A percentile compares a stretch with the other conserved stretches of the same genome.
Conservation (phyloP, 2,329 filamentous ascomycete genomes). For the Calonectria crousiana region DNA sequence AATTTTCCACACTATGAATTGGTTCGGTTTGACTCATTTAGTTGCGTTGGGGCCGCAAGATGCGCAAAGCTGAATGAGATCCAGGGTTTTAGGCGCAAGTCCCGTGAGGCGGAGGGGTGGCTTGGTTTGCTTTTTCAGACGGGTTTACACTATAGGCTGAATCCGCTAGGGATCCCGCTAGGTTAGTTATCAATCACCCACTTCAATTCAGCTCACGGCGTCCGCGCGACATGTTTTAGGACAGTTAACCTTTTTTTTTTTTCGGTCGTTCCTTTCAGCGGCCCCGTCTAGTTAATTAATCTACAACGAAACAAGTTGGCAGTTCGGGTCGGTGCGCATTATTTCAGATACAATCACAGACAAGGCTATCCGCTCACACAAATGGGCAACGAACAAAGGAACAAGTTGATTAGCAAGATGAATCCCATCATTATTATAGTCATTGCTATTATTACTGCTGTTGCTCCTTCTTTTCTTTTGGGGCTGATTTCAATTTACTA, state of each 20-base stretch:
- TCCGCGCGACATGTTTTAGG: background rate
- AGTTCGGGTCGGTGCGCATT: background rate
- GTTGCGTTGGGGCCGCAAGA: background rate
- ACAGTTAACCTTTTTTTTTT: background rate
- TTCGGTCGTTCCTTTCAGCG: background rate
- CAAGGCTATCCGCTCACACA: background rate
- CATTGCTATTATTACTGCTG: background rate
- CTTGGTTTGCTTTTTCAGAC: background rate
- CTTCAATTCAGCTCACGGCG: background rate
- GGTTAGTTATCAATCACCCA: background rate
- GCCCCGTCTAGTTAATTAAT: background rate
- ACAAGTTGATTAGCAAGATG: background rate
- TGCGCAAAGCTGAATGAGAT: background rate
- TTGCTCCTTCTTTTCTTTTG: background rate
- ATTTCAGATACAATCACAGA: background rate
- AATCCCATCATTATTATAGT: background rate
- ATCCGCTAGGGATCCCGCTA: background rate
- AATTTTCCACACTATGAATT: background rate
- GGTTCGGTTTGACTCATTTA: background rate
- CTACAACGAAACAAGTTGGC: background rate
- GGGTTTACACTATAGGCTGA: background rate
- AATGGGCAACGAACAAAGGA: background rate
- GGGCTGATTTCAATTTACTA: background rate
- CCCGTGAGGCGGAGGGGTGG: conserved; percentile 5
- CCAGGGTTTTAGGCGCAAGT: background rate